These are phyloP conservation scores for Tricholoma matsutake DNA, from an alignment of 768 basidiomycete genomes.

Conservation along the genomic window DNA sequence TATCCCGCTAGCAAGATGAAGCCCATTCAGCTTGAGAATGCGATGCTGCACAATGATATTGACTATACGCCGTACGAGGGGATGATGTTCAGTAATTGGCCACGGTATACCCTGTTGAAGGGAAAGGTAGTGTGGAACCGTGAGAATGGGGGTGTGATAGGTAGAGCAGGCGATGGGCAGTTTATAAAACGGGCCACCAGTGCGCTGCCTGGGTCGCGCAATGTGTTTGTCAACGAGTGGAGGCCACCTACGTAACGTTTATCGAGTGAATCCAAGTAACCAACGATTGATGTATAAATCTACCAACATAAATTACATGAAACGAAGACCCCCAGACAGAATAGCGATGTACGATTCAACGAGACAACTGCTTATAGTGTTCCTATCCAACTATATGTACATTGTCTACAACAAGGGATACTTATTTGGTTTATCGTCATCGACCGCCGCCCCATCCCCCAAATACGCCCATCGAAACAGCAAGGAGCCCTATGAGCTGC, in stretches of 20 bases:
- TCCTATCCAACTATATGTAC: too few relatives aligned
- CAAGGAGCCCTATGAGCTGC: constrained; percentile 19
- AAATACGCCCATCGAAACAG: constrained; percentile 18
- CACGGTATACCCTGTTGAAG: neutral
- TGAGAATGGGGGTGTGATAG: neutral
- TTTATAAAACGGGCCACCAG: neutral
- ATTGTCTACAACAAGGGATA: neutral
- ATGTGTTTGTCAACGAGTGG: neutral
- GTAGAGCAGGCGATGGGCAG: neutral
- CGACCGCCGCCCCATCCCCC: constrained; percentile 4
- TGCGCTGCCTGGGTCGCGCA: neutral
- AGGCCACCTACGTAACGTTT: neutral
- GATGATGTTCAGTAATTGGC: neutral
- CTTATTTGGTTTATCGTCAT: neutral
- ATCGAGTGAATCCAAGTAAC: too few relatives aligned
- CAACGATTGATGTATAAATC: neutral
- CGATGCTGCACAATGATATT: neutral
- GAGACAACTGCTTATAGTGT: neutral
- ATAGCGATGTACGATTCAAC: neutral
- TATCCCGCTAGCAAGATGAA: neutral
- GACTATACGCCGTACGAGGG: neutral
- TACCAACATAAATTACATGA: neutral
- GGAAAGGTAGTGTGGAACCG: neutral
- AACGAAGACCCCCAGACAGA: neutral
- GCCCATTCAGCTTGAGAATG: neutral